A percentile compares a stretch with the other conserved stretches of the same genome.
Evolutionary conservation across 768 basidiomycete genomes (phyloP).

Genomic region (Suillus clintonianus): DNA sequence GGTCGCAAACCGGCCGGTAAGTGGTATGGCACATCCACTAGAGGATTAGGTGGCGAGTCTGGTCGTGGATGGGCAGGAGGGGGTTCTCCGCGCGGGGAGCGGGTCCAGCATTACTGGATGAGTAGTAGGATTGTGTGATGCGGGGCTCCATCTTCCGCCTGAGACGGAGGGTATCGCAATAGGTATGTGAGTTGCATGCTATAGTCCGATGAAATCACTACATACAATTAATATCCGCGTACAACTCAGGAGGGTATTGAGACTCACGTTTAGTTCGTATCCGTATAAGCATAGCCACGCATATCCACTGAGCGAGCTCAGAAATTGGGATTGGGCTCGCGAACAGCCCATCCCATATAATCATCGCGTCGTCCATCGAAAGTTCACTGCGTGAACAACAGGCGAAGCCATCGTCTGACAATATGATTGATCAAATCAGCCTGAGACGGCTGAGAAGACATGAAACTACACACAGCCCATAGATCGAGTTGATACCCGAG

Average conservation of each 20-base stretch:
- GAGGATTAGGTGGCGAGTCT: conserved; percentile 40
- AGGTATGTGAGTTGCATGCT: conserved; percentile 81
- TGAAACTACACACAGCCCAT: conserved; percentile 74
- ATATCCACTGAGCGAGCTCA: conserved; percentile 81
- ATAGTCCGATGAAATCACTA: conserved; percentile 89
- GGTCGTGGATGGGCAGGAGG: conserved; percentile 54
- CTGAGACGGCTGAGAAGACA: background rate
- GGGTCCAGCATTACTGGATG: conserved; percentile 34
- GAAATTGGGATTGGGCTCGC: conserved; percentile 76
- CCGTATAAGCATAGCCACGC: conserved; percentile 92
- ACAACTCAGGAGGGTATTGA: background rate
- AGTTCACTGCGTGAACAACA: conserved; percentile 95
- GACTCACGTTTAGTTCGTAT: conserved; percentile 88
- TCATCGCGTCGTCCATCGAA: conserved; percentile 74
- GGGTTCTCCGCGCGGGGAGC: conserved; percentile 33
- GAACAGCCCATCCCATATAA: conserved; percentile 95
- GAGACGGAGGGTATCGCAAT: conserved; percentile 74
- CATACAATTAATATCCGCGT: conserved; percentile 15
- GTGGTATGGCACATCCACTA: conserved; percentile 37
- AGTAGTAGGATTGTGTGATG: conserved; percentile 73
- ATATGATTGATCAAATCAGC: conserved; percentile 12
- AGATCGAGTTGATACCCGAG: conserved; percentile 90
- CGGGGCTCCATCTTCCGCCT: conserved; percentile 37
- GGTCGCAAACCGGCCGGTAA: conserved; percentile 39
- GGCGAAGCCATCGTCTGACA: conserved; percentile 85